Base-by-base conservation (phyloP, 139 green algal genomes). In the Tetradesmus lagerheimii region DNA sequence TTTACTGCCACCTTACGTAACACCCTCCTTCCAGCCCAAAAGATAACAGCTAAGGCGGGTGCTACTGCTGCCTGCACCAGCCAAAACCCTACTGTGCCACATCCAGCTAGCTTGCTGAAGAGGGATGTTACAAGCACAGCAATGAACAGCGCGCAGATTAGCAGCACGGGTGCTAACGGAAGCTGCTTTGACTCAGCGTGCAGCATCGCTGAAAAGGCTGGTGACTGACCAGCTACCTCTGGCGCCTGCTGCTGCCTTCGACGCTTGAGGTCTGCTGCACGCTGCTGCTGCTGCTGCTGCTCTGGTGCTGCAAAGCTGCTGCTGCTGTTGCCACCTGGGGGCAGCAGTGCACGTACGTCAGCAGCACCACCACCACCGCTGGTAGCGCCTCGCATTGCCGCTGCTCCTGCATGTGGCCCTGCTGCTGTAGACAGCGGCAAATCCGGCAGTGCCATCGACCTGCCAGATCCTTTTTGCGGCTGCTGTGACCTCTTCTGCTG, bases 11-110 rank as follows among this genome's bases (percentile, higher is more conserved):
- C 64, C 41, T 88, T 91, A 34, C 50, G 31, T 1, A 92, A 66
- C 43, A 94, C 81, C 74, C 89, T 6, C 82, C 92, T 85, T 35
- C 41, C 27, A 1, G 23, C 66, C 67, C 93, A 71, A 45, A 85
- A 83, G 4, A 93, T 43, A 34, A 75, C 74, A 15, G 92, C 47
- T 15, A 91, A 85, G 35, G 93, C 53, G 1, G 94, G 94, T 15
- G 90, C 71, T 38, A 95, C 75, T 16, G 91, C 71, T 23, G 82
- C 74, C 85, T 93, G 92, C 1, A 92, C 64, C 50, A 90, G 34
- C 94, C 94, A 96, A 75, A 93, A 95, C 15, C 35, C 39, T 29
- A 47, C 45, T 0, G 80, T 91, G 25, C 89, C 91, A 85, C 94
- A 96, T 14, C 9, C 25, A 20, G 85, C 80, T 2, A 71, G 66